Evolutionary conservation across 1,284 basidiomycete genomes (phyloP).

Genomic region (Flammula alnicola): DNA sequence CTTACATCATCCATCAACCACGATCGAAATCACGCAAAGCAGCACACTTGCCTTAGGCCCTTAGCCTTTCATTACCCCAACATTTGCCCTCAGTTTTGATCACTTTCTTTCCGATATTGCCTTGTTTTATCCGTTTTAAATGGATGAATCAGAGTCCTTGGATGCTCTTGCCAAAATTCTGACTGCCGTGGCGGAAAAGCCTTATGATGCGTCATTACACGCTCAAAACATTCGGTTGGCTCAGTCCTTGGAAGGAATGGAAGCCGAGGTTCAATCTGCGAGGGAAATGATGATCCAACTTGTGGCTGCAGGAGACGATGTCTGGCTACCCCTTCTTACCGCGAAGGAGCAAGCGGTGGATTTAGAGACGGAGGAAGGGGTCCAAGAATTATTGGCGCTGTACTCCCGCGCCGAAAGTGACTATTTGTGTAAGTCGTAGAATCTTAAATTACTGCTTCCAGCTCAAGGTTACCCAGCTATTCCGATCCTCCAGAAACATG

Average conservation of each 20-base stretch:
- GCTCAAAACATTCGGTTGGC: conserved; percentile 66
- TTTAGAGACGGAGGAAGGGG: conserved; percentile 51
- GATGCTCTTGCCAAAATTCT: conserved; percentile 66
- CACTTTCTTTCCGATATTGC: background rate
- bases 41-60: no score
- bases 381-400: conserved; percentile 62
- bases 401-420: conserved; percentile 77
- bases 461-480: conserved; percentile 55
- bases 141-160: conserved; percentile 49
- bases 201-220: conserved; percentile 66
- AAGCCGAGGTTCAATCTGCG: conserved; percentile 60
- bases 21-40: no score
- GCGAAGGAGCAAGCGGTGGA: conserved; percentile 53
- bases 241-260: conserved; percentile 55
- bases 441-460: background rate
- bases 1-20: no score
- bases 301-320: conserved; percentile 66
- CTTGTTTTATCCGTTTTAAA: conserved; percentile 15
- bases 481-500: conserved; percentile 69
- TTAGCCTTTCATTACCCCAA: no score
- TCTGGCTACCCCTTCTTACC: conserved; percentile 68
- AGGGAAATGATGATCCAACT: conserved; percentile 68
- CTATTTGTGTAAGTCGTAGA: conserved; percentile 72
- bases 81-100: no score
- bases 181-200: conserved; percentile 57